These are phyloP conservation scores for Candida andamanensis DNA, from an alignment of 805 yeast species.

Conservation along the genomic window DNA sequence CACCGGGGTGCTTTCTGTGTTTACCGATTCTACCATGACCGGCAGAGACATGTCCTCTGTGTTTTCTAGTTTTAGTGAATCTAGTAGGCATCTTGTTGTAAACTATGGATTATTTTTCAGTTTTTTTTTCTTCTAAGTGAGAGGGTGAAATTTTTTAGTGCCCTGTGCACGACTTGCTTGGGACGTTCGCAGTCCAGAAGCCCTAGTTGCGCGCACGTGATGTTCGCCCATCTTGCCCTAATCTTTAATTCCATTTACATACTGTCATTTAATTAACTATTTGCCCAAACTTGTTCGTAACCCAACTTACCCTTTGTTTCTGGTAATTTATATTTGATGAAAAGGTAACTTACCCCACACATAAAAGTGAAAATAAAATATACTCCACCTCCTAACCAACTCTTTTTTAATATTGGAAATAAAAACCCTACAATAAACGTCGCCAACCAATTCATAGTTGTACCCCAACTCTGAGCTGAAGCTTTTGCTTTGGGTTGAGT, in stretches of 20 bases:
- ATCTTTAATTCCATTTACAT: neutral
- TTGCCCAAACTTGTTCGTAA: slow-evolving; percentile 64
- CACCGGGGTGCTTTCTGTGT: slow-evolving; percentile 99
- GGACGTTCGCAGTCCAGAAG: slow-evolving; percentile 2
- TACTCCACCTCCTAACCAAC: slow-evolving; percentile 67
- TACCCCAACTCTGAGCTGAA: slow-evolving; percentile 89
- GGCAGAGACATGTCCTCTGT: slow-evolving; percentile 99
- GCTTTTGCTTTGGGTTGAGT: slow-evolving; percentile 77
- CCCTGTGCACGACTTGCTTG: slow-evolving; percentile 3
- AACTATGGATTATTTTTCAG: neutral
- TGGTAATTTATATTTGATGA: slow-evolving; percentile 51
- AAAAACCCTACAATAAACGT: slow-evolving; percentile 76
- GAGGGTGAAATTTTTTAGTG: slow-evolving; percentile 3
- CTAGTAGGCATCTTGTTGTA: slow-evolving; percentile 84
- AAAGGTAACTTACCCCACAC: slow-evolving; percentile 46
- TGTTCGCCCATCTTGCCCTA: neutral
- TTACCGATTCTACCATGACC: slow-evolving; percentile 99
- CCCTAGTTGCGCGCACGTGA: slow-evolving; percentile 6
- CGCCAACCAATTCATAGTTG: slow-evolving; percentile 85
- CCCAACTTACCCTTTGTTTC: slow-evolving; percentile 67
- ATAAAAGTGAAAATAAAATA: slow-evolving; percentile 66
- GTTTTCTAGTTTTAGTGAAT: slow-evolving; percentile 99
- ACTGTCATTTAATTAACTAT: neutral
- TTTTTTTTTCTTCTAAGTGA: slow-evolving; percentile 9
- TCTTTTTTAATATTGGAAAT: slow-evolving; percentile 67